Base-by-base conservation (phyloP, 768 basidiomycete species). In the Boletus pseudopeckii region DNA sequence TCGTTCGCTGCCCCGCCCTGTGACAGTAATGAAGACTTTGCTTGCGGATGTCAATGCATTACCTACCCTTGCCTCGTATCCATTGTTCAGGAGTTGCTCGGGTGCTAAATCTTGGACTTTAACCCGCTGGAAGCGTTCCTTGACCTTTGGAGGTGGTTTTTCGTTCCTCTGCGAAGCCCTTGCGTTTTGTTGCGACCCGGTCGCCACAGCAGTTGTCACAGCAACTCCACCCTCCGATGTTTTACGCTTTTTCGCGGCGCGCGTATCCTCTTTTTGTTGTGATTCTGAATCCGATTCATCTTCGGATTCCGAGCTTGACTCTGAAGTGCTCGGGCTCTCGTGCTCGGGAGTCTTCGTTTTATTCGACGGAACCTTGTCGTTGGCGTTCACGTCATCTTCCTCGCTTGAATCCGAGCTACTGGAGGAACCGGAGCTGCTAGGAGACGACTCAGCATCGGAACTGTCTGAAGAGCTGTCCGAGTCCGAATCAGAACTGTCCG, bases 81-180 rank as follows among this genome's bases (percentile, higher is more conserved):
- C 76, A 64, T 96, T 98, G 62, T 94, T 81, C 47, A 78, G 61
- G 26, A 79, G 55, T 17, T 69, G 49, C 15, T 72, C 66, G 0
- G 64, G 14, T 30, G 69, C 59, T 5, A 89, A 75, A 40, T 81
- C 75, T 18, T 87, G 83, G 2, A 78, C 75, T 59, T 93, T 86
- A 55, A 95, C 81, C 24, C 94, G 76, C 65, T 84, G 82, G 76
- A 98, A 99, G 18, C 90, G 86, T 48, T 82, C 78, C 62, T 83
- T 86, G 34, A 58, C 64, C 53, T 71, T 75, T 37, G 75, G 72
- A 22, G 63, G 74, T 2, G 55, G 41, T 7, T 63, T 70, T 39
- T 54, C 59, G 24, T 55, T 59, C 17, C 41, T 55, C 26, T 56
- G 54, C 14, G 14, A 20, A n/a, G 40, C 10, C 38, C 20, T 20